Evolutionary conservation across 2,329 filamentous ascomycete species (phyloP), one percentile per base, ranked within the genome.

Genomic region (Aspergillus ochraceus): DNA sequence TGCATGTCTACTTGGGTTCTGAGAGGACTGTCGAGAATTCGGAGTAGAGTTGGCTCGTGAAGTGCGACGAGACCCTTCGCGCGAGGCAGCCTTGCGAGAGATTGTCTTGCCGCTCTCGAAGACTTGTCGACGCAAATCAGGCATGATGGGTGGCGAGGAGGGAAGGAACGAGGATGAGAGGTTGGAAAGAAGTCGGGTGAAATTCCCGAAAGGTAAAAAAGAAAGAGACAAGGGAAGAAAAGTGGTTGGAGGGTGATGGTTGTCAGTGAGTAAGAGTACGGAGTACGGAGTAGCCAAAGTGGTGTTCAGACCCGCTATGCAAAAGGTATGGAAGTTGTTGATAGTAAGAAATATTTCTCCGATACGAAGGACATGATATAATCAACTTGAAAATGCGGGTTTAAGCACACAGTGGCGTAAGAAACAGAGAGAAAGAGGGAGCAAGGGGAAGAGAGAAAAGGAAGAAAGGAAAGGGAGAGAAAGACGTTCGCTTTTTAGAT

Each of bases 81-180:
- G 80, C 26, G 84, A 85, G 55, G 80, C 81, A 39, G 84, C 84
- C 70, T 88, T 88, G 68, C 83, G 83, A 55, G 86, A 88, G 51
- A 85, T 76, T 20, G 86, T 89, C 77, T 89, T 89, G 71, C 83
- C 81, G 76, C 84, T 86, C 78, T 88, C 86, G 45, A 87, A 81
- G 58, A 84, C 85, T 69, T 85, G 83, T 66, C 85, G 82, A 64
- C 85, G 76, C 55, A 80, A 73, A 66, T 81, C 79, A 50, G 77
- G 79, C 79, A 81, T 81, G 55, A 30, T 77, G 69, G 42, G 32
- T 30, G 20, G n/a, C 14, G 10, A 36, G 8, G 30, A 42, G 20
- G 30, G 19, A n/a, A 8, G 36, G 17, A 22, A 5, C 24, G 26
- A 46, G 6, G 24, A 20, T 6, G 19, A 19, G 46, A 20, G 20